Conservation (phyloP, 768 basidiomycete species). For the Royoungia palumana region DNA sequence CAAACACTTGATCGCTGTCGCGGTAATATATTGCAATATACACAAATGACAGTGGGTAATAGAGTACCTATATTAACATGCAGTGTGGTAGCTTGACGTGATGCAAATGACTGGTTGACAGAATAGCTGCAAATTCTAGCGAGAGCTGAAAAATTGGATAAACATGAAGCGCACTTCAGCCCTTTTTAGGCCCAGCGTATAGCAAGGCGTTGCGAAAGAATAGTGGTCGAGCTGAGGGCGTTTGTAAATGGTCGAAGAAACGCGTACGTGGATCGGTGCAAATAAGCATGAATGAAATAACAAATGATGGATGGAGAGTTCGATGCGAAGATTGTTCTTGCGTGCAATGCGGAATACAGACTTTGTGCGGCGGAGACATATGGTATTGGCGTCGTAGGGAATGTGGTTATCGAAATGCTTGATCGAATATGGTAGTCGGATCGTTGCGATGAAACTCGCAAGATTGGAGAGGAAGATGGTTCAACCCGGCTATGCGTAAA, state of each 20-base stretch:
- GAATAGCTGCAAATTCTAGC: slow-evolving; percentile 28
- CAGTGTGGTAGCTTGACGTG: slow-evolving; percentile 17
- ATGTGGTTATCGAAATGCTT: slow-evolving; percentile 25
- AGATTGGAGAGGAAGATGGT: slow-evolving; percentile 31
- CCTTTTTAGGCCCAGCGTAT: slow-evolving; percentile 20
- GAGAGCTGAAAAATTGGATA: slow-evolving; percentile 16
- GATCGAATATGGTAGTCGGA: slow-evolving; percentile 21
- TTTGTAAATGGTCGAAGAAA: slow-evolving; percentile 30
- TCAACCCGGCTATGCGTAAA: slow-evolving; percentile 23
- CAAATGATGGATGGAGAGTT: slow-evolving; percentile 27
- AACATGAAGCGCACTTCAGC: slow-evolving; percentile 31
- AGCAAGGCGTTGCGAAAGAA: slow-evolving; percentile 18
- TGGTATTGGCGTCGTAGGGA: slow-evolving; percentile 18
- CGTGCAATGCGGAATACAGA: slow-evolving; percentile 22
- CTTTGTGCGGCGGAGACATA: slow-evolving; percentile 14
- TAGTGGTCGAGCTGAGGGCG: slow-evolving; percentile 23
- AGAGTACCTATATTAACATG: slow-evolving; percentile 25
- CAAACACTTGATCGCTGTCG: slow-evolving; percentile 16
- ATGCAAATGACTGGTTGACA: slow-evolving; percentile 25
- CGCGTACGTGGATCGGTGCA: slow-evolving; percentile 29
- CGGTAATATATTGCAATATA: slow-evolving; percentile 28
- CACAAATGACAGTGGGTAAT: slow-evolving; percentile 29
- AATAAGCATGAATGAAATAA: slow-evolving; percentile 35
- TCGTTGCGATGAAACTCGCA: slow-evolving; percentile 21
- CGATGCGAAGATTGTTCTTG: slow-evolving; percentile 34